Conservation (phyloP, 345 rosid species). For the Hibiscus tridactylites region DNA sequence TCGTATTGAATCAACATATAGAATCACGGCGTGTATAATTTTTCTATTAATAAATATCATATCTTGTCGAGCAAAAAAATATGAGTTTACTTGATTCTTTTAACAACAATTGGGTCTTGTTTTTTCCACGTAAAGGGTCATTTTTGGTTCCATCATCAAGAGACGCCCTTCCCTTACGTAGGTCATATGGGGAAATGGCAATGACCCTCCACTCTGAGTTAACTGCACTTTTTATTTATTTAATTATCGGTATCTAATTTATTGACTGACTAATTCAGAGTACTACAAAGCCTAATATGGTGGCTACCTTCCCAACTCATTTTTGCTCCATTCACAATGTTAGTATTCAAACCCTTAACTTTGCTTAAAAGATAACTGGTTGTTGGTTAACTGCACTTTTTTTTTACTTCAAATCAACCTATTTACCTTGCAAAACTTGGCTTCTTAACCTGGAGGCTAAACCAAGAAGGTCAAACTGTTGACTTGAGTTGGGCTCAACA, state of each 20-base stretch:
- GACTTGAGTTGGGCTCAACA: slow-evolving; percentile 11
- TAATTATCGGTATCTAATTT: too few relatives aligned
- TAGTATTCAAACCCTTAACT: too few relatives aligned
- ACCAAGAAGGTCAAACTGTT: slow-evolving; percentile 4
- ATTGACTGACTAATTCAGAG: too few relatives aligned
- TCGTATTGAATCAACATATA: not conserved
- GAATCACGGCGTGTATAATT: too few relatives aligned
- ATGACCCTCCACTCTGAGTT: not conserved
- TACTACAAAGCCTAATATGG: too few relatives aligned
- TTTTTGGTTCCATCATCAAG: not conserved
- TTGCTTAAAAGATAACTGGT: too few relatives aligned
- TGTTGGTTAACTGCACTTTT: not conserved
- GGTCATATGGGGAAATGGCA: not conserved
- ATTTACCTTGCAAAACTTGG: not conserved
- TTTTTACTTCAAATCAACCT: not conserved
- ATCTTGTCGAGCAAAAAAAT: too few relatives aligned
- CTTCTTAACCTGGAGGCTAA: not conserved
- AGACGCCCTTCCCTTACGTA: not conserved
- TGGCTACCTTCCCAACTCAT: too few relatives aligned
- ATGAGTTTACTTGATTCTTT: not conserved
- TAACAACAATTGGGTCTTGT: not conserved
- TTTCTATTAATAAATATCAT: too few relatives aligned
- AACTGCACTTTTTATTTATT: too few relatives aligned
- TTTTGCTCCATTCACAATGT: too few relatives aligned
- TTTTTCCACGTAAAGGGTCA: not conserved